phyloP scores from a whole-genome alignment of 2,329 filamentous ascomycete species.

The Escovopsis weberi region DNA sequence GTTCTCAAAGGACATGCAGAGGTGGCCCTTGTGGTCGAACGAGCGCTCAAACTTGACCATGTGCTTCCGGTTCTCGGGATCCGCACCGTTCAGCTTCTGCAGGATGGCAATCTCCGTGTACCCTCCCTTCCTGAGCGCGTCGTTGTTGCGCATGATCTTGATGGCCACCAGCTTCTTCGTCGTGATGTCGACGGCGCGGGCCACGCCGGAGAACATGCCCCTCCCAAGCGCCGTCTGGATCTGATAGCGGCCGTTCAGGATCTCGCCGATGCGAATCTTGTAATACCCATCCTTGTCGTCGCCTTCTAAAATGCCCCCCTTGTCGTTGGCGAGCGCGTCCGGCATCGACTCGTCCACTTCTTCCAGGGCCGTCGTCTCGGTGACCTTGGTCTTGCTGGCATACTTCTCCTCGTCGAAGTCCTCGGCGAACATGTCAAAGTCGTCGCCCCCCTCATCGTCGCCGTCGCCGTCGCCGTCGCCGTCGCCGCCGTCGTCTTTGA shows the following conservation, averaged over 20 bases:
- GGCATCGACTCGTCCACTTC: slow-evolving; percentile 31
- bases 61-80: slow-evolving; percentile 82
- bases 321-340: slow-evolving; percentile 46
- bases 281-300: slow-evolving; percentile 95
- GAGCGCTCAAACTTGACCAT: slow-evolving; percentile 74
- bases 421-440: slow-evolving; percentile 82
- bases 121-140: slow-evolving; percentile 79
- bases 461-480: slow-evolving; percentile 37
- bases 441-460: slow-evolving; percentile 51
- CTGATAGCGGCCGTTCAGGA: slow-evolving; percentile 80
- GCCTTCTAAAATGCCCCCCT: slow-evolving; percentile 71
- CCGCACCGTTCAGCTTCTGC: slow-evolving; percentile 70
- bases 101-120: slow-evolving; percentile 91
- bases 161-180: slow-evolving; percentile 73
- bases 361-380: slow-evolving; percentile 17
- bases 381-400: slow-evolving; percentile 31
- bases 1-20: slow-evolving; percentile 96
- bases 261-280: slow-evolving; percentile 81
- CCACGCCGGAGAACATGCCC: slow-evolving; percentile 96
- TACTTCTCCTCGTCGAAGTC: slow-evolving; percentile 57
- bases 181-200: slow-evolving; percentile 65
- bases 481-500: slow-evolving; percentile 36
- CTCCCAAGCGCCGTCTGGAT: slow-evolving; percentile 77
- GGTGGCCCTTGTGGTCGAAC: slow-evolving; percentile 88
- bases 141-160: slow-evolving; percentile 96